Evolutionary conservation across 1,139 yeast genomes (phyloP), one percentile per base, ranked within the genome.

Genomic region (Hansenula sp.): DNA sequence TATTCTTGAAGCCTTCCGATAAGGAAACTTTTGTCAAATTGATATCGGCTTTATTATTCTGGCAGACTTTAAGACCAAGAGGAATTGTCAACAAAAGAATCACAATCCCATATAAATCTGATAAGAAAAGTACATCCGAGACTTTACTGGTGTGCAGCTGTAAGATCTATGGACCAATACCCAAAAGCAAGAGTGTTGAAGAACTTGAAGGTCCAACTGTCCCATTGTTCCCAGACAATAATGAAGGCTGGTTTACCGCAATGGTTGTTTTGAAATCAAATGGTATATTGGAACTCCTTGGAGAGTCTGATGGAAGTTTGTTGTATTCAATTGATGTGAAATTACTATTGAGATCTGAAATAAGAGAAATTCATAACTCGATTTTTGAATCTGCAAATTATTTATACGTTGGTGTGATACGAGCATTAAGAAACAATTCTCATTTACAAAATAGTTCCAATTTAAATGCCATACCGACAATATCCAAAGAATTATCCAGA

Each of bases 211-310:
- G 77, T 0, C 76, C 77, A 0, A 56, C 53, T 29, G 79, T 75
- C 11, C 78, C 82, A 0, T 46, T 68, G 2, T 71, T 65, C 24
- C 38, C 59, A 26, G 56, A 61, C 32, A 46, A 63, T 1, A 64
- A 65, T 20, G 83, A 79, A 49, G 79, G 79, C 3, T 87, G 96
- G 96, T 82, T 82, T 53, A 75, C 72, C 39, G 80, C 87, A 2
- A 80, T 81, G 76, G 95, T 92, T 1, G 82, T 80, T 11, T 60
- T 87, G 38, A 78, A 76, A 50, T 74, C 82, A 3, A 70, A 78
- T 51, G 96, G 96, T 6, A 56, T 68, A 9, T 66, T 88, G 42
- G 79, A 82, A 51, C 60, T 87, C 34, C 64, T 82, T 29, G 66
- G 77, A 30, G 89, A 82, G 53, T 66, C 72, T 38, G 89, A 84